These are phyloP conservation scores for Zopfochytrium polystomum DNA, from an alignment of 371 early-diverging fungal species.

Conservation along the genomic window DNA sequence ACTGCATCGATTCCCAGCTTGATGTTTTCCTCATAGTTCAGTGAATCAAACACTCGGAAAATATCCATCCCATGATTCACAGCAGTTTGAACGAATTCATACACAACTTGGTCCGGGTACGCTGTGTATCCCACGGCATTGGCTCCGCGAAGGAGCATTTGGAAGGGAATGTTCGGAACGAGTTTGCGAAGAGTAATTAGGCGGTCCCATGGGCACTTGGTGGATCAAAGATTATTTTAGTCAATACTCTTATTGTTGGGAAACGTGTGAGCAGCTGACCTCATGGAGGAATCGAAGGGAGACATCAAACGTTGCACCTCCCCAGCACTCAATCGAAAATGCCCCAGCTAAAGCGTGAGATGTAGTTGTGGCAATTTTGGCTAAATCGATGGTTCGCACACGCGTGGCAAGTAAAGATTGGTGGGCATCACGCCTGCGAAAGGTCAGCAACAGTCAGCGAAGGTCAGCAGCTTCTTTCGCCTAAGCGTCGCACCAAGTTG, in stretches of 20 bases:
- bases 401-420: slow-evolving; percentile 91
- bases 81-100: slow-evolving; percentile 91
- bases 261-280: background rate
- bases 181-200: slow-evolving; percentile 72
- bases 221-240: no score
- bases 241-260: background rate
- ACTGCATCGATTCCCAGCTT: slow-evolving; percentile 91
- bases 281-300: slow-evolving; percentile 92
- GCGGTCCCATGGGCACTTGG: slow-evolving; percentile 86
- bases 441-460: background rate
- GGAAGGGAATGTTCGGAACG: slow-evolving; percentile 96
- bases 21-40: slow-evolving; percentile 94
- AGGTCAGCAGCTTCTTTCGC: background rate
- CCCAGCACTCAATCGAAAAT: slow-evolving; percentile 81
- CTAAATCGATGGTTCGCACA: slow-evolving; percentile 84
- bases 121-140: slow-evolving; percentile 96
- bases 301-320: slow-evolving; percentile 93
- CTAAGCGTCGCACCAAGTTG: slow-evolving; percentile 32
- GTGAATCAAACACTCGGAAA: slow-evolving; percentile 93
- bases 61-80: slow-evolving; percentile 87
- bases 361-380: slow-evolving; percentile 79
- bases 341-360: slow-evolving; percentile 82
- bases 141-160: slow-evolving; percentile 95
- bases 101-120: slow-evolving; percentile 91
- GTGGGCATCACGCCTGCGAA: slow-evolving; percentile 94